Conservation (phyloP, 2,329 filamentous ascomycete species). For the Tolypocladium tundrense region DNA sequence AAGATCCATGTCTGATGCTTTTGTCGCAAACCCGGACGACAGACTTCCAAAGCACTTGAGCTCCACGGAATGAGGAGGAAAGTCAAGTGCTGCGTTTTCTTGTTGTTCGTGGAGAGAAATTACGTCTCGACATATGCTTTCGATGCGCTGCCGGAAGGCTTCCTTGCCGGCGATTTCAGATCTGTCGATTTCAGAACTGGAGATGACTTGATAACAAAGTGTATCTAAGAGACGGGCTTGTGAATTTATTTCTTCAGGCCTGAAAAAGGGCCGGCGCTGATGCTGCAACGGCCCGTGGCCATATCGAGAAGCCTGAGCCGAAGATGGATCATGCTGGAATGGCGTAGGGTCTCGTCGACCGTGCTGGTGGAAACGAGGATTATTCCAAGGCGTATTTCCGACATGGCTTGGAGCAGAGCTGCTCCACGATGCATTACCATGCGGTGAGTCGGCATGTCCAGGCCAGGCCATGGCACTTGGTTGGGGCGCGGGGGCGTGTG, state of each 20-base stretch:
- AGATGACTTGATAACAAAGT: slow-evolving; percentile 34
- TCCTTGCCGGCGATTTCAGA: slow-evolving; percentile 63
- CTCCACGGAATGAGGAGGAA: slow-evolving; percentile 47
- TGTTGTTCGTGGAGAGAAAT: slow-evolving; percentile 42
- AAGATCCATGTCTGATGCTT: slow-evolving; percentile 85
- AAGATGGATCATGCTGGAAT: slow-evolving; percentile 13
- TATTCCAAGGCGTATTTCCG: neutral
- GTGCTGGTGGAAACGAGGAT: neutral
- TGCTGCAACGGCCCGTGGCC: slow-evolving; percentile 12
- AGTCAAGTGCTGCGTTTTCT: slow-evolving; percentile 28
- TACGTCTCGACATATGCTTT: slow-evolving; percentile 51
- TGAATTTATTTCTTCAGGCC: slow-evolving; percentile 33
- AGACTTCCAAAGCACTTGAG: slow-evolving; percentile 76
- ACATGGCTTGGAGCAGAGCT: neutral
- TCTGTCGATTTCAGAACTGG: slow-evolving; percentile 50
- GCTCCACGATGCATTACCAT: neutral
- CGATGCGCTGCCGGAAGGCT: slow-evolving; percentile 53
- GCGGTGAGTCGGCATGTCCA: neutral
- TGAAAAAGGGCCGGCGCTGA: slow-evolving; percentile 20
- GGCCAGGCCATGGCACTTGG: neutral
- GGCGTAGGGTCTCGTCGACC: slow-evolving; percentile 6
- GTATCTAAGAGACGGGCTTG: slow-evolving; percentile 40
- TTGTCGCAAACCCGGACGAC: slow-evolving; percentile 75
- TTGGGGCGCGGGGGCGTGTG: neutral
- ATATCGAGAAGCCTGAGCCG: slow-evolving; percentile 4